Base-by-base conservation (phyloP, 306 rosid species). In the Datisca glomerata region DNA sequence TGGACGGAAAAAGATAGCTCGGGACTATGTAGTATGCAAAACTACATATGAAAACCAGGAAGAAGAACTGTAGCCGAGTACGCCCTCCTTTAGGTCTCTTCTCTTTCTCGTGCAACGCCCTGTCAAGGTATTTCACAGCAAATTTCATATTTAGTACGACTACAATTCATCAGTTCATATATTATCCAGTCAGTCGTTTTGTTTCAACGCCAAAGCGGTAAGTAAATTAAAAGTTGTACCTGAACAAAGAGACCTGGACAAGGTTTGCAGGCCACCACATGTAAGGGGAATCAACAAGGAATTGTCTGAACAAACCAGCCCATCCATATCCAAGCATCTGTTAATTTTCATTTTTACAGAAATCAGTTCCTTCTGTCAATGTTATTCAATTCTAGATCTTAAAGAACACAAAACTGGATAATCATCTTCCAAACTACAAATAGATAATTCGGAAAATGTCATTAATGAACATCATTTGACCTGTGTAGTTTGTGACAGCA, bases 261-360 rank as follows among this genome's bases (percentile, higher is more conserved):
- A 87, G 78, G 44, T 87, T 82, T 19, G 74, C 2, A 3, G 97
- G 97, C 94, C 97, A 87, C 94, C 97, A 87, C 97, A 87, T 87
- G 58, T 79, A 82, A 1, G 96, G 87, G 18, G 96, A 87, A 40
- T 87, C 96, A 19, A 87, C 89, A 12, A 87, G 89, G 53, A 38
- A 67, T 52, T 17, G 79, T 61, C 96, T 69, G 71, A 82, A 87
- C 15, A 82, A 12, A 5, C 96, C 96, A 59, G 93, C 96, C 96
- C 94, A 87, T 25, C 96, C 96, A 46, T 79, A 87, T 9, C 96
- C 96, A 65, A 82, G 92, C 94, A 87, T 67, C 93, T 86, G 64
- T 23, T 54, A 45, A 41, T 21, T 42, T 19, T 57, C 39, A 48
- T 8, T 24, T 20, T 41, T 6, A 47, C 13, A 8, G 8, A 23